These are phyloP conservation scores for Beauveria australis DNA, from an alignment of 2,329 filamentous ascomycete genomes.

Conservation along the genomic window DNA sequence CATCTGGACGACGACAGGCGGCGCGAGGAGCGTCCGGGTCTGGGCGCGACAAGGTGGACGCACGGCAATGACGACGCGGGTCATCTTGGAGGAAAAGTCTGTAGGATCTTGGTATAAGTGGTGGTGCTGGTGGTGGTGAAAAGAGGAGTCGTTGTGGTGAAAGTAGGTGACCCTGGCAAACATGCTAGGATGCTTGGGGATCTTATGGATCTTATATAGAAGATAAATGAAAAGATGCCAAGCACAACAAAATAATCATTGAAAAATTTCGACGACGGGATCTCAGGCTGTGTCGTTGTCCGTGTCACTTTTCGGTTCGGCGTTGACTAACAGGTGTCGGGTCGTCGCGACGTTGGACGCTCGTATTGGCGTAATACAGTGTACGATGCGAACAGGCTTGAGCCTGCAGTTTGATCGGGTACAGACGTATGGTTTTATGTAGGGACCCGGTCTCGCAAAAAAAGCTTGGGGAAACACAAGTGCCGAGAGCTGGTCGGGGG, in stretches of 20 bases:
- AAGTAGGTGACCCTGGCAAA: conserved; percentile 1
- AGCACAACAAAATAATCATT: not conserved
- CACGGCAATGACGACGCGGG: conserved; percentile 15
- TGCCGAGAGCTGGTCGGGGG: not conserved
- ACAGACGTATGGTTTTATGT: not conserved
- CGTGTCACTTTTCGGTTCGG: not conserved
- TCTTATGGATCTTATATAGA: too few relatives aligned
- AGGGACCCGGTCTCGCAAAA: not conserved
- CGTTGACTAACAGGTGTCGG: not conserved
- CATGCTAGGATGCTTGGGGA: not conserved
- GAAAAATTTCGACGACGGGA: not conserved
- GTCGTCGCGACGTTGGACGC: not conserved
- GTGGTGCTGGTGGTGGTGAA: not conserved
- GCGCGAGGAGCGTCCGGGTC: conserved; percentile 15
- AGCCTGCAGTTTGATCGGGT: not conserved
- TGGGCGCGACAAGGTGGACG: conserved; percentile 18
- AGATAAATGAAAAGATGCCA: not conserved
- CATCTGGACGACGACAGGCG: conserved; percentile 17
- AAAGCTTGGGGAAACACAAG: not conserved
- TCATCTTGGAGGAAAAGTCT: conserved; percentile 9
- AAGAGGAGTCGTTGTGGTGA: not conserved
- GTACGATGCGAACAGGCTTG: not conserved
- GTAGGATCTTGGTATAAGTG: not conserved
- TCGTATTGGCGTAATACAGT: not conserved
- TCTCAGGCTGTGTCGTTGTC: not conserved